Evolutionary conservation across 768 basidiomycete species (phyloP), one percentile per base, ranked within the genome.

Genomic region (Tremella mesenterica): DNA sequence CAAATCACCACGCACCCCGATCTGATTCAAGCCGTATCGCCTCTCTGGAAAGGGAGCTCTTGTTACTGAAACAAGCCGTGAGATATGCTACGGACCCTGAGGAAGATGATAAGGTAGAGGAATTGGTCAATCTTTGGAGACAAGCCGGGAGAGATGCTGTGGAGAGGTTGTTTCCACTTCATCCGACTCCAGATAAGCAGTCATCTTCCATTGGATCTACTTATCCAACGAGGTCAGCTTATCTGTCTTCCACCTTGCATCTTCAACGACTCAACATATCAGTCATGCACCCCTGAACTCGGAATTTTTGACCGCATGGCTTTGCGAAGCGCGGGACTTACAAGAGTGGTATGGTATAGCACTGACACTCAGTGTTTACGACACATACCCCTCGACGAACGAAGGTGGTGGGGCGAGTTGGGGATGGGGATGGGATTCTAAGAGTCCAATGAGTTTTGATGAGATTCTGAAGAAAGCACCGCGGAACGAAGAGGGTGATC

Each of bases 81-180:
- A 59, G 57, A 36, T 59, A 60, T 26, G 5, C 57, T 8, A 59
- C 50, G 29, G 39, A 53, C 20, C 56, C 56, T 2, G 65, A 57
- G 29, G 61, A 67, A 29, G 69, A 71, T 28, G 65, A 65, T 27
- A 7, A 53, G 20, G 51, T 70, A 3, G 39, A 39, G 3, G 48
- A 57, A 16, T 49, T 72, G 18, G 56, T 65, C 1, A 13, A 34
- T 3, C 57, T 56, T 4, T 72, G 69, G 69, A 53, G 58, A 13
- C 50, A 52, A 23, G 69, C 71, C 10, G 71, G 71, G 3, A 49
- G 69, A 23, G 54, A 65, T 8, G 56, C 69, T 20, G 64, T 64
- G 13, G 71, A 73, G 31, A 53, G 58, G 39, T 48, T 73, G 3
- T 73, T 64, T 30, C 25, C 21, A 1, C 21, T 55, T 18, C 27